Base-by-base conservation (phyloP, 1,284 basidiomycete species). In the Ceratobasidium sp. region DNA sequence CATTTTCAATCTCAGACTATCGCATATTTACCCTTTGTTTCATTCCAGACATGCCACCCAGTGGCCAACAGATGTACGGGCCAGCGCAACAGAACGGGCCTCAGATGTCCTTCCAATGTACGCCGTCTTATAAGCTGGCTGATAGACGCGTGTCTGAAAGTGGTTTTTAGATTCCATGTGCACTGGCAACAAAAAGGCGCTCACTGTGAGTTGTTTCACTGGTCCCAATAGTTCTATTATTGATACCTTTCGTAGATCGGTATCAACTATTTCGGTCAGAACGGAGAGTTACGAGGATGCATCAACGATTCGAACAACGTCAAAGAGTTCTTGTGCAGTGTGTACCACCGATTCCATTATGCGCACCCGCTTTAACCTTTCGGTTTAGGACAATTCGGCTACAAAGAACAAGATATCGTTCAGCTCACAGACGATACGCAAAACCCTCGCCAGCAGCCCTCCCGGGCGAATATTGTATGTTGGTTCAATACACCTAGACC, bases 261-360 rank as follows among this genome's bases (percentile, higher is more conserved):
- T 1, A 91, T 96, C 81, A 96, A 97, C 84, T 97, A 97, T 81
- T 79, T 89, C 72, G 89, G 91, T 3, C 88, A 90, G 76, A 80
- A 82, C 1, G 86, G 84, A 8, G 89, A 90, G 79, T 83, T 97
- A 47, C 83, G 85, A 27, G 95, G 96, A 1, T 97, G 96, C 79
- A 94, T 96, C 82, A 96, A 97, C 81, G 96, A 98, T 79, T 95
- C 90, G 0, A 84, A 86, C 57, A 96, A 96, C 80, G 88, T 97
- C 85, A 89, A 78, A 80, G 80, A 84, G 7, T 97, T 97, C 84
- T 84, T 97, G 36, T 86, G 86, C 76, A 82, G 92, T 94, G 79
- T 78, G 88, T 69, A 22, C 44, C 27, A 8, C 27, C 24, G 24
- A 44, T 75, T 11, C 44, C 24, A 45, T 71, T 22, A 17, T 31